A percentile compares a stretch with the other conserved stretches of the same genome.
phyloP scores from a whole-genome alignment of 2,329 filamentous ascomycete species.

The Zymoseptoria crescenta region DNA sequence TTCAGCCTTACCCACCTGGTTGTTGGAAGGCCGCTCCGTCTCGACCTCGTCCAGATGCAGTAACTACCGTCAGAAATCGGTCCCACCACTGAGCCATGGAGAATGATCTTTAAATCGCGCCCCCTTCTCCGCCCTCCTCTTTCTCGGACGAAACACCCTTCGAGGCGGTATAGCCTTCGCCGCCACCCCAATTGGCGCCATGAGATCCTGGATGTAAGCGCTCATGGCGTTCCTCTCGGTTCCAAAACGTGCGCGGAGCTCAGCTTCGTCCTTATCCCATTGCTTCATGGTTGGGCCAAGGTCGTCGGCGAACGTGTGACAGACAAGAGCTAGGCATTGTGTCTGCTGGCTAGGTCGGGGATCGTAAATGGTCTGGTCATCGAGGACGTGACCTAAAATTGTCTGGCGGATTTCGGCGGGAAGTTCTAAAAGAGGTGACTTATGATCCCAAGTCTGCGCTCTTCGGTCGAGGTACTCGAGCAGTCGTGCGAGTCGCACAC shows the following conservation, averaged over 20 bases:
- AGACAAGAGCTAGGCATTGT: slow-evolving; percentile 5
- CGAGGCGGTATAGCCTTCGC: not conserved
- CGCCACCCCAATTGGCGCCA: not conserved
- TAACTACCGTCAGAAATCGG: not conserved
- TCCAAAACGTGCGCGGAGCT: slow-evolving; percentile 1
- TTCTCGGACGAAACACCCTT: not conserved
- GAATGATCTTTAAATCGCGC: not conserved
- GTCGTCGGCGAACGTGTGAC: slow-evolving; percentile 6
- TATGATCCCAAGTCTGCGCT: not conserved
- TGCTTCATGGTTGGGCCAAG: slow-evolving; percentile 4
- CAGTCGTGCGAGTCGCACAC: slow-evolving; percentile 6
- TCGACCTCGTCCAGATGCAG: not conserved
- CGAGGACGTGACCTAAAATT: slow-evolving; percentile 7
- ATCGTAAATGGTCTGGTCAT: slow-evolving; percentile 8
- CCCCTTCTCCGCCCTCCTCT: not conserved
- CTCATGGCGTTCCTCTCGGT: not conserved
- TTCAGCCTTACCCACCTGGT: not conserved
- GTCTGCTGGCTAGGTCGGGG: slow-evolving; percentile 3
- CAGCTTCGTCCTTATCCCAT: slow-evolving; percentile 4
- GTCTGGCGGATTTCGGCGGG: slow-evolving; percentile 11
- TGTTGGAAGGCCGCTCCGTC: not conserved
- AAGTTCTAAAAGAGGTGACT: slow-evolving; percentile 5
- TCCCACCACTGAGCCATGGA: not conserved
- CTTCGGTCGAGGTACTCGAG: slow-evolving; percentile 7
- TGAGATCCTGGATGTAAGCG: not conserved